These are phyloP conservation scores for Pseudocercospora macadamiae DNA, from an alignment of 2,329 filamentous ascomycete genomes.

Conservation along the genomic window DNA sequence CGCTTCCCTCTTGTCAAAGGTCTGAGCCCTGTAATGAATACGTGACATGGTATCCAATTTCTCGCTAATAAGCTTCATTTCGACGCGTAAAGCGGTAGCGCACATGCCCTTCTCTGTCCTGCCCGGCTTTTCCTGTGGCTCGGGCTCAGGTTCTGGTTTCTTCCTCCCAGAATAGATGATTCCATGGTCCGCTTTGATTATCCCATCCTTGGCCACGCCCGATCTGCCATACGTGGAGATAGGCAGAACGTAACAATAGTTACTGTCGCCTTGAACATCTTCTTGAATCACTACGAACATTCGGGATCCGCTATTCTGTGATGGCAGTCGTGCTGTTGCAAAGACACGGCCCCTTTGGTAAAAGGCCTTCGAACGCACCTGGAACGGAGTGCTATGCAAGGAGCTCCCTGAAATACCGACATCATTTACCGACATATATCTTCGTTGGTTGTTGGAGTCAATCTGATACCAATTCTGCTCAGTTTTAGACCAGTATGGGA, in stretches of 20 bases:
- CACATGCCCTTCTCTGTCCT: constrained; percentile 7
- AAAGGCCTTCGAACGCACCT: neutral
- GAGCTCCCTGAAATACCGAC: neutral
- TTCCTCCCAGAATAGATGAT: neutral
- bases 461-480: neutral
- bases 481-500: neutral
- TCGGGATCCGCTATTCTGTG: neutral
- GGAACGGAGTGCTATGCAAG: neutral
- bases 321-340: neutral
- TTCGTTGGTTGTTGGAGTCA: neutral
- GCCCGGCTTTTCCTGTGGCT: neutral
- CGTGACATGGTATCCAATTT: constrained; percentile 7
- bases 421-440: neutral
- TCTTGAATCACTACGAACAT: neutral
- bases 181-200: neutral
- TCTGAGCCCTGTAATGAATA: constrained; percentile 6
- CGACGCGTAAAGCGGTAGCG: constrained; percentile 1
- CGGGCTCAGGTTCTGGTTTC: neutral
- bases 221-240: neutral
- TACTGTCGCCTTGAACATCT: constrained; percentile 5
- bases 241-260: constrained; percentile 6
- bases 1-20: neutral
- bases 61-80: neutral
- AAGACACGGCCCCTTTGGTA: neutral
- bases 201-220: neutral